Conservation (phyloP, 352 stramenopile species). For the Globisporangium emineosum region DNA sequence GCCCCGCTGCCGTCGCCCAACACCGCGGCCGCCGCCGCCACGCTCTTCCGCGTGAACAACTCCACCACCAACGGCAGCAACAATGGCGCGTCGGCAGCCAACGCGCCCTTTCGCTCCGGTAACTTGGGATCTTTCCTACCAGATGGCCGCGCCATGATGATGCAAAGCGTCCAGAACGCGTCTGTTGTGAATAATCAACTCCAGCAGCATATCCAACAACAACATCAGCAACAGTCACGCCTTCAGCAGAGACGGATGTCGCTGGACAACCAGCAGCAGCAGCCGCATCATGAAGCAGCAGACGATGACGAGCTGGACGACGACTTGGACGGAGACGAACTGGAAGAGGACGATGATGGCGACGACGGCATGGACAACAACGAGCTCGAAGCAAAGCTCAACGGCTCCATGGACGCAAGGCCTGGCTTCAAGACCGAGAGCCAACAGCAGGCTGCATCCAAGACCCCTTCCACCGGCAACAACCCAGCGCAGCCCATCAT, state of each 20-base stretch:
- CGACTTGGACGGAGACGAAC: conserved; percentile 13
- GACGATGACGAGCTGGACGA: conserved; percentile 10
- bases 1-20: background rate
- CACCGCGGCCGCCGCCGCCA: conserved; percentile 16
- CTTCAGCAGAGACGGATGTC: background rate
- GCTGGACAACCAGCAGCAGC: background rate
- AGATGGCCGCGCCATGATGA: background rate
- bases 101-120: conserved; percentile 7
- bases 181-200: background rate
- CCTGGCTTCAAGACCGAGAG: conserved; percentile 3
- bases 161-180: background rate
- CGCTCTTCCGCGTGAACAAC: conserved; percentile 21
- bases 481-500: conserved; percentile 19
- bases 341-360: conserved; percentile 10
- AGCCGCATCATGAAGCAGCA: background rate
- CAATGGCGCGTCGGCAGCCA: background rate
- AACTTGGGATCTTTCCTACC: conserved; percentile 3
- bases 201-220: background rate
- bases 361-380: conserved; percentile 15
- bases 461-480: background rate
- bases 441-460: background rate
- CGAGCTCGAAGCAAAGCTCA: conserved; percentile 6
- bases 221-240: background rate
- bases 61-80: background rate
- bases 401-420: background rate